Conservation (phyloP, 1,284 basidiomycete genomes). For the Rhodotorula mucilaginosa region DNA sequence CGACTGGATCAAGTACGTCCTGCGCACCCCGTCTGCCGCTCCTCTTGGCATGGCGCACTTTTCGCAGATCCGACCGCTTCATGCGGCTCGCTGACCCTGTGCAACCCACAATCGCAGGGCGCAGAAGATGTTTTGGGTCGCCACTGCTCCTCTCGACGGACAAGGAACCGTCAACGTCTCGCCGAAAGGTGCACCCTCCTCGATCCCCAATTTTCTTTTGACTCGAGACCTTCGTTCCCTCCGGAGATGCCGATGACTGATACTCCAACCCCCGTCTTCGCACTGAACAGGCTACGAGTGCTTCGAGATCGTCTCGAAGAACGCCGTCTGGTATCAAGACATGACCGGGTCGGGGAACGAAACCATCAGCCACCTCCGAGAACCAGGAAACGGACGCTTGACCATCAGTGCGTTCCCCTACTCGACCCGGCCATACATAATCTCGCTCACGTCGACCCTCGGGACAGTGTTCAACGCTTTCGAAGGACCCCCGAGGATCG, state of each 20-base stretch:
- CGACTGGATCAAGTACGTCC: not conserved
- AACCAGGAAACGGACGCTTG: not conserved
- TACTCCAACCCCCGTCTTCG: too few species aligned
- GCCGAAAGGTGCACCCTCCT: not conserved
- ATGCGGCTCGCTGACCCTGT: not conserved
- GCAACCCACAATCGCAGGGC: not conserved
- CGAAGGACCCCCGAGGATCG: constrained; percentile 36
- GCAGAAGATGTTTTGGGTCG: constrained; percentile 11
- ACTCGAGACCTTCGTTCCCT: not conserved
- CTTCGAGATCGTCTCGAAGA: constrained; percentile 1
- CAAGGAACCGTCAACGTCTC: constrained; percentile 1
- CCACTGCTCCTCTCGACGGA: not conserved
- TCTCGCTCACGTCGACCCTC: not conserved
- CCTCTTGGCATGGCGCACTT: too few species aligned
- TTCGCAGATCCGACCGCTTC: too few species aligned
- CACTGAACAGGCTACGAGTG: not conserved
- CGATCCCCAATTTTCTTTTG: not conserved
- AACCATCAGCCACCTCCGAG: constrained; percentile 1
- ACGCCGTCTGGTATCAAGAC: constrained; percentile 2
- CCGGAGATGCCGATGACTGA: not conserved
- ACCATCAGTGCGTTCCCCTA: not conserved
- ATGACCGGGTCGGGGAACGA: constrained; percentile 1
- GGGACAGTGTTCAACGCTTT: constrained; percentile 34
- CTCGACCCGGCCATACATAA: not conserved
- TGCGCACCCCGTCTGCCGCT: not conserved